Conservation (phyloP, 768 basidiomycete genomes). For the Candolleomyces aberdarensis region DNA sequence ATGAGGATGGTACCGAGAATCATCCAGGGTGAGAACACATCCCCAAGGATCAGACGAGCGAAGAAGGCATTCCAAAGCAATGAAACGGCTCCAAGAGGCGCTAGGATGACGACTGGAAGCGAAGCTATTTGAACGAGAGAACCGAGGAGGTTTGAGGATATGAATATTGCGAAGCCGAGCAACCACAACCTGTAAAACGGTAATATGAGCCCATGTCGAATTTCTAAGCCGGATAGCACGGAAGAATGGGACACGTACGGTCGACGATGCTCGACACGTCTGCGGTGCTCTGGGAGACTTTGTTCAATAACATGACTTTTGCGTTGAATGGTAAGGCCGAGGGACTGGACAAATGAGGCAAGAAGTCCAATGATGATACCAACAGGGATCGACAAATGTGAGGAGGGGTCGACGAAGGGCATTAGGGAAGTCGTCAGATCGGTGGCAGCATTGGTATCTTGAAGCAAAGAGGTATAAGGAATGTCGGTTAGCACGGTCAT, state of each 20-base stretch:
- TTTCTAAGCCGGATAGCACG: background rate
- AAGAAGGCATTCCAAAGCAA: constrained; percentile 95
- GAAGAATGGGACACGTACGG: constrained; percentile 52
- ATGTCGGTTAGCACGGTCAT: background rate
- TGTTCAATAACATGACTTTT: constrained; percentile 91
- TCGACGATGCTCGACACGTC: constrained; percentile 70
- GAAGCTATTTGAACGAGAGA: constrained; percentile 92
- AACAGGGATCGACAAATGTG: constrained; percentile 43
- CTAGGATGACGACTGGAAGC: constrained; percentile 91
- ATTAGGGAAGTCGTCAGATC: background rate
- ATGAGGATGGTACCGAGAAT: constrained; percentile 85
- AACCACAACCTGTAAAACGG: constrained; percentile 67
- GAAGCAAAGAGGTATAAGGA: background rate
- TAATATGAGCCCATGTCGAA: background rate
- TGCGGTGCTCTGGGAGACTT: constrained; percentile 56
- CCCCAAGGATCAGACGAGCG: constrained; percentile 78
- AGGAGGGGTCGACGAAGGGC: background rate
- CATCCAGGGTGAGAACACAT: constrained; percentile 83
- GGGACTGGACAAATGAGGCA: constrained; percentile 84
- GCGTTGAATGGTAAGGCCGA: constrained; percentile 89
- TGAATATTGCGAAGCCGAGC: constrained; percentile 81
- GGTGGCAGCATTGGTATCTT: background rate
- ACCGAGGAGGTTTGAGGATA: constrained; percentile 84
- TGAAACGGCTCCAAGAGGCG: constrained; percentile 88
- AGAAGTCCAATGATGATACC: constrained; percentile 65